Evolutionary conservation across 202 grass and related monocot species (phyloP).

Genomic region (Zizania palustris): DNA sequence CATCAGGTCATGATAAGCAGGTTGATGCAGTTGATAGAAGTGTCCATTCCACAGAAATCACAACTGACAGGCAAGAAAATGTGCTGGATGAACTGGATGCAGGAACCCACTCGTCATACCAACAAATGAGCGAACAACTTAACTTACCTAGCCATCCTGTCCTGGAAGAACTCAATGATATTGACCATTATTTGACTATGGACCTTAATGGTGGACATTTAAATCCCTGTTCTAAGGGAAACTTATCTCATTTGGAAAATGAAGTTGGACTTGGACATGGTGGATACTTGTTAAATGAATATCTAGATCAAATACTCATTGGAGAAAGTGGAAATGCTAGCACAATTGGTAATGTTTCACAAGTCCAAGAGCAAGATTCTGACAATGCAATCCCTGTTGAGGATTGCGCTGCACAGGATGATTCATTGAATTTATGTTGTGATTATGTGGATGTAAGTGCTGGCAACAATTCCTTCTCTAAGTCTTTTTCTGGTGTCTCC

Average conservation of each 20-base stretch:
- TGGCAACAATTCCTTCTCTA: neutral
- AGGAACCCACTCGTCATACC: neutral
- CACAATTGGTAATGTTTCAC: constrained; percentile 27
- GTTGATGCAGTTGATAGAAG: constrained; percentile 37
- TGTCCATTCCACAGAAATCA: constrained; percentile 32
- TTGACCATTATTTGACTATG: neutral
- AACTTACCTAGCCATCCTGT: constrained; percentile 8
- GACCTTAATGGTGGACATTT: constrained; percentile 4
- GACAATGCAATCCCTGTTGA: constrained; percentile 12
- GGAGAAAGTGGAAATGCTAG: neutral
- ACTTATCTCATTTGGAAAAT: constrained; percentile 31
- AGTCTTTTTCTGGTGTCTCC: constrained; percentile 8
- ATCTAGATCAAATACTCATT: constrained; percentile 13
- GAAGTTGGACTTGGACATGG: constrained; percentile 13
- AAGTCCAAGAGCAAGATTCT: constrained; percentile 34
- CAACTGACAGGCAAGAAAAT: constrained; percentile 23
- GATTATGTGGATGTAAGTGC: constrained; percentile 32
- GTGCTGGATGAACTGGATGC: neutral
- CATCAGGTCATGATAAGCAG: constrained; percentile 30
- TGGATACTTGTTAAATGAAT: constrained; percentile 35
- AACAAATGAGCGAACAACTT: constrained; percentile 19
- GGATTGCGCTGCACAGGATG: constrained; percentile 13
- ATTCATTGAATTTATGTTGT: constrained; percentile 19
- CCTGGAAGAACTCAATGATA: constrained; percentile 25
- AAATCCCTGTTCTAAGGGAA: constrained; percentile 12